Percentiles rank a stretch among this genome's conserved stretches.
Conservation (phyloP, 768 basidiomycete genomes). For the Gloeopeniophorella convolvens region DNA sequence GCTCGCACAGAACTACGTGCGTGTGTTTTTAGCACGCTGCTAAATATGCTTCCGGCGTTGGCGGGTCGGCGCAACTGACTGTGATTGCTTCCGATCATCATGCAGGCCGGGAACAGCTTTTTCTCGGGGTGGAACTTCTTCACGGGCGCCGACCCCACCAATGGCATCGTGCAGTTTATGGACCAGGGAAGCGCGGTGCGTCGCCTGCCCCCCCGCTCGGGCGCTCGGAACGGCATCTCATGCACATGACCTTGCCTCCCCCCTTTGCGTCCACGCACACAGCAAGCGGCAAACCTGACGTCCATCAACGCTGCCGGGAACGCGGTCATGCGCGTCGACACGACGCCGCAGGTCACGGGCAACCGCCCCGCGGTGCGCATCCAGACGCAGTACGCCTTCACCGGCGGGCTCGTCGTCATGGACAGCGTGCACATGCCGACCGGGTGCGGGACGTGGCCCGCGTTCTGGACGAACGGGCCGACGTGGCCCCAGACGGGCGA, state of each 20-base stretch:
- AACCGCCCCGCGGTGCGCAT: conserved; percentile 78
- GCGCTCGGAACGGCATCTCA: not conserved
- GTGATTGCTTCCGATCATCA: not conserved
- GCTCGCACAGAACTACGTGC: conserved; percentile 50
- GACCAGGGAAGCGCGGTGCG: conserved; percentile 54
- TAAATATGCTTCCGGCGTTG: conserved; percentile 3
- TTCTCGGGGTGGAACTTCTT: conserved; percentile 81
- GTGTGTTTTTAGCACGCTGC: conserved; percentile 22
- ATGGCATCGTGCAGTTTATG: conserved; percentile 64
- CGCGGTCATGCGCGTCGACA: conserved; percentile 86
- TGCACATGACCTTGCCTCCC: conserved; percentile 8
- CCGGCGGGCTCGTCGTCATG: conserved; percentile 66
- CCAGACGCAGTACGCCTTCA: conserved; percentile 52
- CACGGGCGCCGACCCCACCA: conserved; percentile 64
- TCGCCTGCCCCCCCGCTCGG: too few species aligned
- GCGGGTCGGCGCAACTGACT: not conserved
- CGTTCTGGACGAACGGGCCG: conserved; percentile 41
- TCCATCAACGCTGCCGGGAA: conserved; percentile 64
- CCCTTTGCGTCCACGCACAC: not conserved
- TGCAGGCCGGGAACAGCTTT: conserved; percentile 61
- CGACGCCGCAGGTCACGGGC: conserved; percentile 61
- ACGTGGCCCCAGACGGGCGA: conserved; percentile 66
- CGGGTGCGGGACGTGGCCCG: conserved; percentile 84
- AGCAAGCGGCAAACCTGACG: conserved; percentile 55
- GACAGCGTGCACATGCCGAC: conserved; percentile 87